Evolutionary conservation across 176 grass and related monocot genomes (phyloP).

Genomic region (Oryza glaberrima): DNA sequence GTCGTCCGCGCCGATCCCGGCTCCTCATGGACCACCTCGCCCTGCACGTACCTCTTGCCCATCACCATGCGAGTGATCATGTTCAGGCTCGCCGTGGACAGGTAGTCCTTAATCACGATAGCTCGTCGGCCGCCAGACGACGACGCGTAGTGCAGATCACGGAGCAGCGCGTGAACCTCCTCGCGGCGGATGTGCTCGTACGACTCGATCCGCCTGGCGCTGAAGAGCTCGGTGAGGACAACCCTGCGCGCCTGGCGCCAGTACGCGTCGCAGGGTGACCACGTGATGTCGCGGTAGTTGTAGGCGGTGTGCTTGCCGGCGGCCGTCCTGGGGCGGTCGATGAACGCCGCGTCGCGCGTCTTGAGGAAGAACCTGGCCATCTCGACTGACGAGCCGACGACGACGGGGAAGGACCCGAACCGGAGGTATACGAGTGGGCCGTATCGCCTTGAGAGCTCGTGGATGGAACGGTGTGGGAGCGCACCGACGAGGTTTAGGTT

Average conservation of each 20-base stretch:
- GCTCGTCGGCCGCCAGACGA: constrained; percentile 5
- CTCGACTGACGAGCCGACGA: constrained; percentile 45
- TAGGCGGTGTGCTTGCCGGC: constrained; percentile 45
- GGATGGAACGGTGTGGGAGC: constrained; percentile 47
- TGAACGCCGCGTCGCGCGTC: constrained; percentile 41
- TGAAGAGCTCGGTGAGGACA: constrained; percentile 53
- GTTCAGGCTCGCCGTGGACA: constrained; percentile 41
- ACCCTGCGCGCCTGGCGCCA: constrained; percentile 49
- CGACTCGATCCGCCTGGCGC: constrained; percentile 39
- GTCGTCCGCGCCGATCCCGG: constrained; percentile 24
- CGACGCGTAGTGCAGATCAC: background rate
- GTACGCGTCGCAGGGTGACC: constrained; percentile 45
- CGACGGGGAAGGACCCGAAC: constrained; percentile 38
- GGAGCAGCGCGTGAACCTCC: constrained; percentile 45
- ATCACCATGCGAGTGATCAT: constrained; percentile 66
- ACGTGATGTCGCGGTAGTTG: constrained; percentile 51
- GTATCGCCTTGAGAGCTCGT: constrained; percentile 39
- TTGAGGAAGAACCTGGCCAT: constrained; percentile 45
- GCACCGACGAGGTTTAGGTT: constrained; percentile 49
- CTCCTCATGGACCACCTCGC: background rate
- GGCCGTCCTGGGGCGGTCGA: constrained; percentile 34
- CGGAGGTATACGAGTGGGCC: constrained; percentile 41
- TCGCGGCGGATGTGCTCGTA: constrained; percentile 44
- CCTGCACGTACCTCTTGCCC: constrained; percentile 56
- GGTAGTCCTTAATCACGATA: constrained; percentile 48